These are phyloP conservation scores for Alternaria sp. DNA, from an alignment of 2,329 filamentous ascomycete species.

Conservation along the genomic window DNA sequence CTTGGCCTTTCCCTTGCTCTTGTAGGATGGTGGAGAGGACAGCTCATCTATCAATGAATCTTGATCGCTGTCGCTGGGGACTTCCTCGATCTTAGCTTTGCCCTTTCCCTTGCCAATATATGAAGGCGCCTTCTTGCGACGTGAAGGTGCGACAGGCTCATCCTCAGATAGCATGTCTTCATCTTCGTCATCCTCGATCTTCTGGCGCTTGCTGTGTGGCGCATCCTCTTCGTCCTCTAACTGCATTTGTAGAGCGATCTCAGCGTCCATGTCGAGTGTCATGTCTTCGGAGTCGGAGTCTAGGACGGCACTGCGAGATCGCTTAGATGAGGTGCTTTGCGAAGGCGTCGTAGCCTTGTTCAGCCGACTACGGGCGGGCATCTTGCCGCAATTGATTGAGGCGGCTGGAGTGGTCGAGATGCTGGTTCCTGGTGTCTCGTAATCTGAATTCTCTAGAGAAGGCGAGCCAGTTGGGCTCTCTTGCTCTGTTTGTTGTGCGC, in stretches of 20 bases:
- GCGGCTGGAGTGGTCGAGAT: conserved; percentile 63
- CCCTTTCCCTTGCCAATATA: conserved; percentile 33
- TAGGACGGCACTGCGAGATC: conserved; percentile 30
- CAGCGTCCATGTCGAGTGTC: conserved; percentile 58
- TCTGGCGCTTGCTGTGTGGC: conserved; percentile 50
- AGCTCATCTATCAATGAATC: conserved; percentile 17
- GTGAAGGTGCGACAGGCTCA: conserved; percentile 18
- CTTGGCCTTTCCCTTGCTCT: conserved; percentile 39
- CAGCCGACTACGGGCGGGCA: conserved; percentile 35
- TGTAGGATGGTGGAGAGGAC: conserved; percentile 22
- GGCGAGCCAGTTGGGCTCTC: conserved; percentile 43
- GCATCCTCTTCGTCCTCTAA: conserved; percentile 61
- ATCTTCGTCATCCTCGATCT: conserved; percentile 36
- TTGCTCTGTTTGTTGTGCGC: conserved; percentile 23
- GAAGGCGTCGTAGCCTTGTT: conserved; percentile 29
- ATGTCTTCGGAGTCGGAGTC: conserved; percentile 43
- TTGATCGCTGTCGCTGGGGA: conserved; percentile 17
- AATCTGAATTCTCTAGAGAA: conserved; percentile 56
- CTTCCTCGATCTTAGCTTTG: conserved; percentile 23
- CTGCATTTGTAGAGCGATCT: conserved; percentile 66
- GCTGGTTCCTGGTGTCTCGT: conserved; percentile 70
- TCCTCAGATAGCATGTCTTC: conserved; percentile 43
- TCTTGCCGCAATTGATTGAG: conserved; percentile 38
- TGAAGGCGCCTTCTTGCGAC: conserved; percentile 17
- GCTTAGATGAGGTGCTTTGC: conserved; percentile 34